These are phyloP conservation scores for Barbarea vulgaris DNA, from an alignment of 345 rosid species.

Conservation along the genomic window DNA sequence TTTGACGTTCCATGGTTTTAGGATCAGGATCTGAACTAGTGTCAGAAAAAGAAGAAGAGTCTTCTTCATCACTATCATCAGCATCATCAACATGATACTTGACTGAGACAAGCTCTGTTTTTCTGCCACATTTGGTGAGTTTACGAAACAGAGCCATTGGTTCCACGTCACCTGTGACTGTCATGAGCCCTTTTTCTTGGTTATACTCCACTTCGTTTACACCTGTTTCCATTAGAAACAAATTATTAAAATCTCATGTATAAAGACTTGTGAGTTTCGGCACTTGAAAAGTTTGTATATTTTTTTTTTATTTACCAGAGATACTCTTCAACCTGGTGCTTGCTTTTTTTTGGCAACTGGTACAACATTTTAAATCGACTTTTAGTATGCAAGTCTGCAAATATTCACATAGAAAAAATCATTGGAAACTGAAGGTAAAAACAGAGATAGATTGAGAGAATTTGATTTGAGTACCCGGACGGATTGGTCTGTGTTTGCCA, in stretches of 20 bases:
- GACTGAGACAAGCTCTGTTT: constrained; percentile 28
- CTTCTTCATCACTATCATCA: constrained; percentile 4
- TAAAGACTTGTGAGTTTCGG: neutral
- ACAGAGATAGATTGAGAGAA: neutral
- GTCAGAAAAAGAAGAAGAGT: constrained; percentile 7
- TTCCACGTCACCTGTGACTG: constrained; percentile 27
- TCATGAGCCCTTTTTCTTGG: constrained; percentile 25
- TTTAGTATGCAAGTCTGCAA: constrained; percentile 34
- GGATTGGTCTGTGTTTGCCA: constrained; percentile 24
- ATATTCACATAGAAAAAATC: constrained; percentile 5
- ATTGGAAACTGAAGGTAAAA: neutral
- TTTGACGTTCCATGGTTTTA: neutral
- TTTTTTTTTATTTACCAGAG: constrained; percentile 6
- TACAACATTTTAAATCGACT: constrained; percentile 32
- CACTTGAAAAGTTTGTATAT: neutral
- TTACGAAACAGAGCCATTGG: constrained; percentile 19
- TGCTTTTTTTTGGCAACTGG: constrained; percentile 25
- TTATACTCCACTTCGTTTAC: constrained; percentile 23
- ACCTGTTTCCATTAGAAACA: constrained; percentile 15
- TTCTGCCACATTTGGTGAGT: neutral
- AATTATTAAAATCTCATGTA: neutral
- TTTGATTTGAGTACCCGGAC: constrained; percentile 16
- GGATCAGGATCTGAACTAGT: constrained; percentile 23
- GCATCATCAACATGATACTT: constrained; percentile 16
- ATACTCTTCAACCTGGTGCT: constrained; percentile 5